A percentile compares a stretch with the other conserved stretches of the same genome.
phyloP scores from a whole-genome alignment of 129 eudicot genomes.

The Silybum marianum region DNA sequence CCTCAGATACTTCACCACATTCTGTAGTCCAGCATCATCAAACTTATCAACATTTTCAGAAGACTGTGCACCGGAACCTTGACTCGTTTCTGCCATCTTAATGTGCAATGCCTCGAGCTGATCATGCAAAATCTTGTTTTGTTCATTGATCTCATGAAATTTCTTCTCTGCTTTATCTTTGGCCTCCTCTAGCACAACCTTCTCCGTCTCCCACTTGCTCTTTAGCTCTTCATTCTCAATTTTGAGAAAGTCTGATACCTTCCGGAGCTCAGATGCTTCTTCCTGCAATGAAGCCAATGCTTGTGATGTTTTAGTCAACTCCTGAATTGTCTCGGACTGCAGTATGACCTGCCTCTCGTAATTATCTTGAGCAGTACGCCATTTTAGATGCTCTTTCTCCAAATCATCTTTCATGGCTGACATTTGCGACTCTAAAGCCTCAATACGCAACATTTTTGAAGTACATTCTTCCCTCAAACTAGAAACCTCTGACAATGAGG shows the following conservation, averaged over 20 bases:
- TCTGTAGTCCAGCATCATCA: slow-evolving; percentile 75
- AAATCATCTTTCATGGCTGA: slow-evolving; percentile 62
- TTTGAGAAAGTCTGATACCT: slow-evolving; percentile 49
- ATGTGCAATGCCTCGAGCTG: slow-evolving; percentile 89
- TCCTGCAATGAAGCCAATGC: slow-evolving; percentile 61
- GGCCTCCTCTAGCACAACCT: slow-evolving; percentile 50
- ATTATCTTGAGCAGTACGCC: slow-evolving; percentile 80
- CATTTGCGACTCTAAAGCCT: slow-evolving; percentile 58
- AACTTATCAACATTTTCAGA: slow-evolving; percentile 32
- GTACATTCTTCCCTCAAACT: slow-evolving; percentile 63
- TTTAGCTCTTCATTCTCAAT: slow-evolving; percentile 72
- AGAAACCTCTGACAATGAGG: slow-evolving; percentile 56
- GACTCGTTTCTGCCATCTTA: slow-evolving; percentile 67
- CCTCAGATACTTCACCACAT: slow-evolving; percentile 84
- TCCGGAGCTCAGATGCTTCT: slow-evolving; percentile 70
- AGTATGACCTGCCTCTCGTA: slow-evolving; percentile 95
- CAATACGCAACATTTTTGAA: slow-evolving; percentile 48
- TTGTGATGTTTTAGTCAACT: slow-evolving; percentile 86
- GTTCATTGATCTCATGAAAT: slow-evolving; percentile 69
- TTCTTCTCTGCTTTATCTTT: slow-evolving; percentile 68
- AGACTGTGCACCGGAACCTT: slow-evolving; percentile 40
- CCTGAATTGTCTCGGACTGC: slow-evolving; percentile 93
- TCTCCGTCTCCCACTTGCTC: slow-evolving; percentile 78
- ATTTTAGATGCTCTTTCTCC: slow-evolving; percentile 74
- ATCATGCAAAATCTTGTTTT: slow-evolving; percentile 75